Evolutionary conservation across 371 early-diverging fungal genomes (phyloP).

Genomic region (Phascolomyces articulosus): DNA sequence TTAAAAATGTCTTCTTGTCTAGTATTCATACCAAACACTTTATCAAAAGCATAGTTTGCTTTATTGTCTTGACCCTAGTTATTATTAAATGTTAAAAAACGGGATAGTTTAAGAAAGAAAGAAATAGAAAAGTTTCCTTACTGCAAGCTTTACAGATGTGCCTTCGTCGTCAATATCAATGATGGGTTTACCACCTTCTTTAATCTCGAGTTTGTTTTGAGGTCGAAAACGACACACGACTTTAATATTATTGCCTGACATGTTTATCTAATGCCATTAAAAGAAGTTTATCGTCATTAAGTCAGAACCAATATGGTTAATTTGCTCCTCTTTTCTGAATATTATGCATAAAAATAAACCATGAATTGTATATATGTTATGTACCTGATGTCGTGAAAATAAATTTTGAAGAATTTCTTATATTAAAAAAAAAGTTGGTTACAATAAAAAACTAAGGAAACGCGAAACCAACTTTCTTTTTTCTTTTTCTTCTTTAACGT

Average conservation of each 20-base stretch:
- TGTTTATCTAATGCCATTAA: slow-evolving; percentile 2
- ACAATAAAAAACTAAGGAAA: background rate
- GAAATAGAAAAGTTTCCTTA: background rate
- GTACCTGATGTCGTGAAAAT: too few relatives aligned
- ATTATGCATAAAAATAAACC: too few relatives aligned
- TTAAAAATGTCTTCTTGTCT: slow-evolving; percentile 84
- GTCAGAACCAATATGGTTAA: too few relatives aligned
- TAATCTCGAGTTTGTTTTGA: slow-evolving; percentile 84
- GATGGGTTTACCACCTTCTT: slow-evolving; percentile 80
- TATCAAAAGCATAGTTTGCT: slow-evolving; percentile 77
- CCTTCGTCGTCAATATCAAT: slow-evolving; percentile 81
- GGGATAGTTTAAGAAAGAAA: background rate
- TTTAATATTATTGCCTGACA: slow-evolving; percentile 76
- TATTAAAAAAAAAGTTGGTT: background rate
- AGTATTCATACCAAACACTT: slow-evolving; percentile 80
- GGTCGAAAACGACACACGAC: slow-evolving; percentile 94
- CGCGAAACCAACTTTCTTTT: background rate
- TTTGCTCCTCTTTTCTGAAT: too few relatives aligned
- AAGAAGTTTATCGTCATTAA: too few relatives aligned
- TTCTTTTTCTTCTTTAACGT: background rate
- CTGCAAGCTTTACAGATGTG: slow-evolving; percentile 47
- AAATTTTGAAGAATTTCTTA: background rate
- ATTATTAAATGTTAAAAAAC: slow-evolving; percentile 10
- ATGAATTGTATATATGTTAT: too few relatives aligned
- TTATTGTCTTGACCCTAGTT: slow-evolving; percentile 18